Evolutionary conservation across 352 stramenopile genomes (phyloP), one percentile per base, ranked within the genome.

Genomic region (Pythium angustatum): DNA sequence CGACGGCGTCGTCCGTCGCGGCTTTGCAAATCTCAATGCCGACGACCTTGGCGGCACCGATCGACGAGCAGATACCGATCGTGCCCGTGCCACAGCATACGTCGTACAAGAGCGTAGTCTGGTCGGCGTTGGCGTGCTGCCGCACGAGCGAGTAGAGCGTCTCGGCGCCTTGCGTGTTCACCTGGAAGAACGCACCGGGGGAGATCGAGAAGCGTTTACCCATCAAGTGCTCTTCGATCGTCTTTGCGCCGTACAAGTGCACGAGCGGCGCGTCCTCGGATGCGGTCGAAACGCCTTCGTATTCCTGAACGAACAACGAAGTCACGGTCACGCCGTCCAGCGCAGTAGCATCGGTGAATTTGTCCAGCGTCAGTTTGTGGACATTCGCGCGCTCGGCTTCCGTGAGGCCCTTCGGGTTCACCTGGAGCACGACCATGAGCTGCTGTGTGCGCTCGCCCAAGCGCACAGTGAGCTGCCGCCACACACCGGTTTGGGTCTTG

Each of bases 21-120:
- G 86, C 76, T 56, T 91, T 90, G 73, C 85, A 96, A 40, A 97
- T 83, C 57, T 97, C 91, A 63, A 96, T 89, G 3, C 91, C 91
- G 10, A 95, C 79, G 27, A 95, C 79, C 70, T 93, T 91, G 26
- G 76, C 81, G 21, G 74, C 79, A 15, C 85, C 75, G 53, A 91
- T 81, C 7, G 96, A 91, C 68, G 96, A 89, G 50, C 85, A 96
- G 61, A 99, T 97, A 1, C 97, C 97, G 59, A 99, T 99, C 6
- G 96, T 99, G 34, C 97, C 97, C 17, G 97, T 99, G 21, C 97
- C 97, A 70, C 97, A 99, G 76, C 97, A 99, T 19, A 99, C 97
- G 67, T 99, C 97, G 58, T 99, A 97, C 4, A 99, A 72, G 34
- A 98, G 63, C 27, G 83, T 98, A 51, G 93, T 73, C 36, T 84